phyloP scores from a whole-genome alignment of 2,329 filamentous ascomycete genomes.

The Fusarium circinatum region DNA sequence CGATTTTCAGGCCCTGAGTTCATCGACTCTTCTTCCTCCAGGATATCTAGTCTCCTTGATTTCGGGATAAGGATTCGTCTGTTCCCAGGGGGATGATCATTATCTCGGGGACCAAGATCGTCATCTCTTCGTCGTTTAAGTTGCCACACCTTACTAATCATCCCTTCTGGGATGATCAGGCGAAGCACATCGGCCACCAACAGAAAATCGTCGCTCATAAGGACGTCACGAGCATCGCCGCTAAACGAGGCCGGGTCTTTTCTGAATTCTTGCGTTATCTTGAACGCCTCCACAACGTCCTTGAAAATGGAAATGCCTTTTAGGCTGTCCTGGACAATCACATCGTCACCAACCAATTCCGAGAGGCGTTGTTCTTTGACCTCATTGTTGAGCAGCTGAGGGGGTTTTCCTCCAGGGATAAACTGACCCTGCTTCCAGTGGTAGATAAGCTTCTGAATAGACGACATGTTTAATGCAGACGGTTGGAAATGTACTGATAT shows the following conservation, averaged over 20 bases:
- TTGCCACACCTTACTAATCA: not conserved
- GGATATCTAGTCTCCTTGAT: no score
- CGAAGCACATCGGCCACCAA: not conserved
- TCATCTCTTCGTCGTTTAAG: not conserved
- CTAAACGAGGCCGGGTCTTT: not conserved
- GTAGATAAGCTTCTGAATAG: not conserved
- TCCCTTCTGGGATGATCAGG: not conserved
- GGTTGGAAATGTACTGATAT: not conserved
- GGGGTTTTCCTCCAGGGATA: not conserved
- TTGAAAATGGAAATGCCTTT: not conserved
- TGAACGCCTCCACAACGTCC: not conserved
- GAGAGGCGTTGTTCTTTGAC: not conserved
- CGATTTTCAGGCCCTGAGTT: no score
- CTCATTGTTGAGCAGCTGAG: not conserved
- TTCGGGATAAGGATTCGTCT: no score
- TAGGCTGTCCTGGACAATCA: not conserved
- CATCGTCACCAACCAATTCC: not conserved
- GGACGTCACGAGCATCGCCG: not conserved
- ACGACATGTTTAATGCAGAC: not conserved
- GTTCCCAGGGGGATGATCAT: no score
- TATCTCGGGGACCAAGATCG: not conserved
- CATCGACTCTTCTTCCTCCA: no score
- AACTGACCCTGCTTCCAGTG: not conserved
- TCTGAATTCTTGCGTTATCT: not conserved
- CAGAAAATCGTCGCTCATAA: not conserved